A percentile compares a stretch with the other conserved stretches of the same genome.
Evolutionary conservation across 129 eudicot species (phyloP).

Genomic region (Flaveria robusta): DNA sequence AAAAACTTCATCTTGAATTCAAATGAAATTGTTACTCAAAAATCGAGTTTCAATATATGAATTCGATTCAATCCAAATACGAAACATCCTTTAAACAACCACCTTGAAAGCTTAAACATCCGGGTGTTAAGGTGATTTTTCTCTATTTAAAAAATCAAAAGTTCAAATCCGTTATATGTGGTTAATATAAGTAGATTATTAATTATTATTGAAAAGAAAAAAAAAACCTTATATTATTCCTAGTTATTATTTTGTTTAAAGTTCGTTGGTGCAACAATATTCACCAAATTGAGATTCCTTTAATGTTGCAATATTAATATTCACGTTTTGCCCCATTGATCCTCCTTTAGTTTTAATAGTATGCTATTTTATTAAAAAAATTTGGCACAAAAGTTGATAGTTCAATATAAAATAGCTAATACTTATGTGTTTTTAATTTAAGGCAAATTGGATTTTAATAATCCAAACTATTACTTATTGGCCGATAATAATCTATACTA

Average conservation of each 20-base stretch:
- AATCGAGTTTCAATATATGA: background rate
- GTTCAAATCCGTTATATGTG: background rate
- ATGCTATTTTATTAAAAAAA: too few species aligned
- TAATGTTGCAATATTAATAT: constrained; percentile 27
- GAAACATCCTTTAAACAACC: background rate
- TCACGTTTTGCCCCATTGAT: constrained; percentile 20
- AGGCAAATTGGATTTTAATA: too few species aligned
- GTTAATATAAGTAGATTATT: background rate
- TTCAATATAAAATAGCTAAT: background rate
- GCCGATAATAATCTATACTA: too few species aligned
- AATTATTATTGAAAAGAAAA: too few species aligned
- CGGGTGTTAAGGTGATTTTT: too few species aligned
- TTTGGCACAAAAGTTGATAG: background rate
- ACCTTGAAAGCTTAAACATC: background rate
- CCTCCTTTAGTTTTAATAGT: too few species aligned
- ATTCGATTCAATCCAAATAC: background rate
- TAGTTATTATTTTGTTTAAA: background rate
- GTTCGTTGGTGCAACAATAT: constrained; percentile 39
- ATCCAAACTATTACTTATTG: too few species aligned
- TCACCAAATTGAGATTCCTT: constrained; percentile 36
- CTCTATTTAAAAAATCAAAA: too few species aligned
- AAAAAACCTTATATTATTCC: constrained; percentile 7
- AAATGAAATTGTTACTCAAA: background rate
- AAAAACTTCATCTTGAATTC: background rate
- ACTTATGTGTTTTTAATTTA: background rate